Evolutionary conservation across 176 grass and related monocot species (phyloP).

Genomic region (Avena atlantica): DNA sequence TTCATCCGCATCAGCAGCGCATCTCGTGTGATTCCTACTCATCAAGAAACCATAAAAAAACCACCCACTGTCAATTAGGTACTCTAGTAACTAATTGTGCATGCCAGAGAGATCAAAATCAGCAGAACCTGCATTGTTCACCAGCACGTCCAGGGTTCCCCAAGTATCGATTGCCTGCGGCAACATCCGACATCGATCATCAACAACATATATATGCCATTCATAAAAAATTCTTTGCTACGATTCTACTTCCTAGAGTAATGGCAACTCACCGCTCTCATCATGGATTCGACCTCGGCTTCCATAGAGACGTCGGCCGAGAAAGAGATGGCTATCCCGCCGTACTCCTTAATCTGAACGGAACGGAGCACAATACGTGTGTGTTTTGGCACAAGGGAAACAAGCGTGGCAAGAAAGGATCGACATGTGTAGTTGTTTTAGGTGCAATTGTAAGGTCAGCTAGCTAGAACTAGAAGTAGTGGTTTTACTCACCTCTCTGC

Average conservation of each 20-base stretch:
- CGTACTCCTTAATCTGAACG: slow-evolving; percentile 72
- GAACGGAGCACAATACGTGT: neutral
- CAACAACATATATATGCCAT: neutral
- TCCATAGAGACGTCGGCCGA: slow-evolving; percentile 78
- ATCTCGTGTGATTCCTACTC: slow-evolving; percentile 82
- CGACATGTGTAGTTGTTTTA: too few relatives aligned
- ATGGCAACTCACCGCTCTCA: slow-evolving; percentile 70
- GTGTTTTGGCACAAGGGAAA: neutral
- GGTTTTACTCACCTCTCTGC: slow-evolving; percentile 70
- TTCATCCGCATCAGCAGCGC: slow-evolving; percentile 97
- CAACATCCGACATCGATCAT: neutral
- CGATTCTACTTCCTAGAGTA: neutral
- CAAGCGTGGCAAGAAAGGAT: neutral
- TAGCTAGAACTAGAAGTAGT: neutral
- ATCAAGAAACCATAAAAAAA: neutral
- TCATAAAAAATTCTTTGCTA: neutral
- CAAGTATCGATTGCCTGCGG: slow-evolving; percentile 72
- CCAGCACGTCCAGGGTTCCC: slow-evolving; percentile 84
- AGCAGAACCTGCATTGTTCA: slow-evolving; percentile 91
- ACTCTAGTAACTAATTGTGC: neutral
- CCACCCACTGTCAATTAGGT: neutral
- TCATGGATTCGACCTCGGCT: slow-evolving; percentile 85
- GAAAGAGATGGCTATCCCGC: slow-evolving; percentile 77
- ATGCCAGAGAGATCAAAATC: neutral
- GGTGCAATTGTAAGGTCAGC: too few relatives aligned